Evolutionary conservation across 1,284 basidiomycete genomes (phyloP), one percentile per base, ranked within the genome.

Genomic region (Mycosarcoma mackinlayi): DNA sequence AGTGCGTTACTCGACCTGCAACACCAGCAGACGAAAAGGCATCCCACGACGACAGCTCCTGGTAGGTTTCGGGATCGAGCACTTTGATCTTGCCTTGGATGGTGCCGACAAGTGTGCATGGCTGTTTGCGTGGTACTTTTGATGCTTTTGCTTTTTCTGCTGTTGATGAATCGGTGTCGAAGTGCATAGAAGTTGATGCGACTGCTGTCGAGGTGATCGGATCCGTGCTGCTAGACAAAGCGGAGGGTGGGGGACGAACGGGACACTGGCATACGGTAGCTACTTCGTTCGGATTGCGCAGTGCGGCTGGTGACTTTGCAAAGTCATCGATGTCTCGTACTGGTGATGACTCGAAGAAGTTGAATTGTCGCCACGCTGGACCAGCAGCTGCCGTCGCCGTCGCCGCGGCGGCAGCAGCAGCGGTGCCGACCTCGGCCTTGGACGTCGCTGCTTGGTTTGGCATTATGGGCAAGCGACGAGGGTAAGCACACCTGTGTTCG

Each of bases 281-380:
- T 7, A 78, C 66, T 16, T 75, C 60, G 41, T 60, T 76, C 4
- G 75, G 57, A 21, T 47, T 63, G 6, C 68, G 41, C 0, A 78
- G 38, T 3, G 72, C 62, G 13, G 52, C 38, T 11, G 76, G 76
- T 3, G 76, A 49, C 24, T 56, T 52, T 1, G 59, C 56, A 56
- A 75, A 75, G 54, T 78, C 76, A 40, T 67, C 53, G 3, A 52
- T 16, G 46, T 78, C 76, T n/a, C 75, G 59, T 11, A 78, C 58
- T 1, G 50, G 55, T 6, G 59, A 67, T 19, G 67, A 48, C 21
- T 78, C 76, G 56, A 73, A 78, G 57, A 78, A 78, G 25, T 64
- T 58, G 63, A 78, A 74, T 21, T 76, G 72, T 8, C 76, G 64
- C 76, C 76, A 78, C 25, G 76, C 74, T 38, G 76, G 76, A 39